A percentile compares a stretch with the other conserved stretches of the same genome.
Conservation (phyloP, 106 monocot species). For the Dioscorea dumetorum region DNA sequence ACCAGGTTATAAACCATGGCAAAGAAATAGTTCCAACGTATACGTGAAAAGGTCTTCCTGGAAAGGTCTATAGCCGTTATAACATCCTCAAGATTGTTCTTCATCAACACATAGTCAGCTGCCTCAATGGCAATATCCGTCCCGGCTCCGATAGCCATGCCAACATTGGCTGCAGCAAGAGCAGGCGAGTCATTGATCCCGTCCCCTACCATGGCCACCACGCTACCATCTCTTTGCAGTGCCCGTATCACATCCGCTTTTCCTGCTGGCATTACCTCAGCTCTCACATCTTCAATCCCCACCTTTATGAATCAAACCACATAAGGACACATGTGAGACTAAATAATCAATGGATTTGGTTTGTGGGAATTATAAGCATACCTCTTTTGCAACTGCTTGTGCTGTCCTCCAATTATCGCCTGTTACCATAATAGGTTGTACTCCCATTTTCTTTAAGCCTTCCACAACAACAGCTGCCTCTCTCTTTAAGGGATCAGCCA, state of each 20-base stretch:
- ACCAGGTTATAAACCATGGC: conserved; percentile 84
- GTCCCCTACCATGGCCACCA: conserved; percentile 94
- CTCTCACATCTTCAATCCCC: conserved; percentile 82
- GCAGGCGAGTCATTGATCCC: conserved; percentile 98
- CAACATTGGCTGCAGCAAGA: conserved; percentile 78
- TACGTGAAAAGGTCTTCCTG: conserved; percentile 75
- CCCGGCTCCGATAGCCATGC: conserved; percentile 92
- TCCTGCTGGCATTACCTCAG: conserved; percentile 86
- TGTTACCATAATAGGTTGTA: conserved; percentile 80
- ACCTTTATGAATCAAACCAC: conserved; percentile 32
- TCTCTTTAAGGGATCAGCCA: conserved; percentile 86
- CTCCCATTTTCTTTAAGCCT: conserved; percentile 81
- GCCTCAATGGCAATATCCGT: conserved; percentile 94
- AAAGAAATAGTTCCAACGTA: conserved; percentile 82
- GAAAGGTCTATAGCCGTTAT: conserved; percentile 96
- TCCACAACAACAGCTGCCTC: conserved; percentile 89
- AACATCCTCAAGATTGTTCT: conserved; percentile 84
- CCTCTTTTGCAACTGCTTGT: conserved; percentile 81
- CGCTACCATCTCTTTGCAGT: conserved; percentile 53
- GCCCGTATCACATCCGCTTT: conserved; percentile 65
- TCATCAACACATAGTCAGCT: conserved; percentile 84
- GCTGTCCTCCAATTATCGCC: conserved; percentile 97
- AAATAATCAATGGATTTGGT: background rate
- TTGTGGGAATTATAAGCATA: conserved; percentile 10
- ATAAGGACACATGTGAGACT: too few species aligned